Conservation (phyloP, 345 rosid species). For the Moricandia arvensis region DNA sequence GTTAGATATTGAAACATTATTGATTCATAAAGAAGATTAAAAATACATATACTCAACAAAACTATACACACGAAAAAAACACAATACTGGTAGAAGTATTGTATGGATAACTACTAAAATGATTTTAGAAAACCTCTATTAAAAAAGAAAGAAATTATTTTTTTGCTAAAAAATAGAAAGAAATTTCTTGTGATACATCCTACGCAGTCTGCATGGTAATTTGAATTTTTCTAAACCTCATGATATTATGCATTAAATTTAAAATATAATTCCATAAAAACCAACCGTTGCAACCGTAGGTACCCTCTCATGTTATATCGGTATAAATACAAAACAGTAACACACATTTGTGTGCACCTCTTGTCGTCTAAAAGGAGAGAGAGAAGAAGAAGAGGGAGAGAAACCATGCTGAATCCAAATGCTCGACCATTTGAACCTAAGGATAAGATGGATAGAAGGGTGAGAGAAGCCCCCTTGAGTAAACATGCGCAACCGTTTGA, state of each 20-base stretch:
- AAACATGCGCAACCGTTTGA: neutral
- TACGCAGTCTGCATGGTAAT: neutral
- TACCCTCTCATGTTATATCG: neutral
- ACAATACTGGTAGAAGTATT: neutral
- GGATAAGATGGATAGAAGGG: neutral
- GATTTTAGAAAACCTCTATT: neutral
- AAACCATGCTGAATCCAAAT: neutral
- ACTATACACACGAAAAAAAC: neutral
- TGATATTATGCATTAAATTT: neutral
- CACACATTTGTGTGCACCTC: neutral
- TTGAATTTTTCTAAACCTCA: neutral
- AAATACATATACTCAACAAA: neutral
- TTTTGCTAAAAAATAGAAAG: neutral
- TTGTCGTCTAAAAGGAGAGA: neutral
- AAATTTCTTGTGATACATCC: neutral
- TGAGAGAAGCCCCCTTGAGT: neutral
- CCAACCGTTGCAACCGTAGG: constrained; percentile 1
- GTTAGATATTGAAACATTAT: no score
- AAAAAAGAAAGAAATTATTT: no score
- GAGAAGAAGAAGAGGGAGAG: neutral
- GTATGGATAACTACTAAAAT: neutral
- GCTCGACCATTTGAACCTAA: neutral
- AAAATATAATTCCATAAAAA: neutral
- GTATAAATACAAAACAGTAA: neutral
- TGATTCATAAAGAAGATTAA: no score